A percentile compares a stretch with the other conserved stretches of the same genome.
These are phyloP conservation scores for Cladosporium sp. DNA, from an alignment of 2,329 filamentous ascomycete species.

Conservation along the genomic window DNA sequence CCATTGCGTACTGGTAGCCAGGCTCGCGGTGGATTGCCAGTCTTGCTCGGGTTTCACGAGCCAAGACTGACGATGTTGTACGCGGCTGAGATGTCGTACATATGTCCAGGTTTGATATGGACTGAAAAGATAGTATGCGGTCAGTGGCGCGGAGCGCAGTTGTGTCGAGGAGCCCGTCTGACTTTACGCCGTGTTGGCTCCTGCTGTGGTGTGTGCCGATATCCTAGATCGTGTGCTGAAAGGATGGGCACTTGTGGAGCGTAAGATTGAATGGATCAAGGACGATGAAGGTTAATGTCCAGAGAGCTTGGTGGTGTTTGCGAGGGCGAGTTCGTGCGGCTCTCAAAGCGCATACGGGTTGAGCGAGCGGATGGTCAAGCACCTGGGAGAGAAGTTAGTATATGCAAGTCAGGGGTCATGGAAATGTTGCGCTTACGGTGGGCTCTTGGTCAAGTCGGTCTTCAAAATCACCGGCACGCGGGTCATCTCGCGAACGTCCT, in stretches of 20 bases:
- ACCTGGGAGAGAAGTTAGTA: constrained; percentile 53
- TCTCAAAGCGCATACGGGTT: constrained; percentile 70
- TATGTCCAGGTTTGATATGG: background rate
- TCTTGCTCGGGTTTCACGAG: constrained; percentile 3
- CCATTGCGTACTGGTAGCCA: background rate
- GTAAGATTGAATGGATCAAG: background rate
- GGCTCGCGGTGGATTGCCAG: background rate
- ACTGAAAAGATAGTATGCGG: constrained; percentile 27
- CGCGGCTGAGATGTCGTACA: background rate
- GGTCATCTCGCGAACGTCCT: constrained; percentile 98
- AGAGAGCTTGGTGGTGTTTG: background rate
- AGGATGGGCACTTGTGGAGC: constrained; percentile 16
- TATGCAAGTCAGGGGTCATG: background rate
- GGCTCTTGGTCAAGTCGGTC: constrained; percentile 97
- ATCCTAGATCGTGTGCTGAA: constrained; percentile 27
- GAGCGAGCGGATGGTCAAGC: constrained; percentile 78
- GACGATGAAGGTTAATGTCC: background rate
- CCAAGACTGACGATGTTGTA: background rate
- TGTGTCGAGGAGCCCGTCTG: constrained; percentile 15
- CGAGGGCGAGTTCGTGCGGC: background rate
- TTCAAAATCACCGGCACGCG: constrained; percentile 96
- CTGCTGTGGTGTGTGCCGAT: constrained; percentile 26
- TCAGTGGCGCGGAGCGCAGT: constrained; percentile 25
- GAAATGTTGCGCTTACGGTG: constrained; percentile 75
- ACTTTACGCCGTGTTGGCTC: constrained; percentile 23